phyloP scores from a whole-genome alignment of 2,329 filamentous ascomycete genomes.

The Drechmeria coniospora region DNA sequence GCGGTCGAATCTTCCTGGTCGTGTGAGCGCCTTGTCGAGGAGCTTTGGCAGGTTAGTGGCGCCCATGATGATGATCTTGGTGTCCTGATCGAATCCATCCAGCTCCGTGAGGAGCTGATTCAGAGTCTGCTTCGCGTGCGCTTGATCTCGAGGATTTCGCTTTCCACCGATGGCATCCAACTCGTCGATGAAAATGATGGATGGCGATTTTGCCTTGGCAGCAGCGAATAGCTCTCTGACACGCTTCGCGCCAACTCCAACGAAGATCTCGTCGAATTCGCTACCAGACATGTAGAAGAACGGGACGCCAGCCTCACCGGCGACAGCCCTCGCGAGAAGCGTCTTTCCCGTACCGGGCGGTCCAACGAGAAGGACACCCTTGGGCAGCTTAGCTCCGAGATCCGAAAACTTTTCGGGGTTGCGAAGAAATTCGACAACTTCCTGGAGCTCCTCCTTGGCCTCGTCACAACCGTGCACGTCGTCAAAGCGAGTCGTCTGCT shows the following conservation, averaged over 20 bases:
- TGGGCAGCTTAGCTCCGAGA: constrained; percentile 89
- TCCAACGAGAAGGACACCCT: constrained; percentile 87
- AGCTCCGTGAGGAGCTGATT: constrained; percentile 95
- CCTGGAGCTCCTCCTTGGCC: constrained; percentile 93
- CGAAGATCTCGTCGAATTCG: constrained; percentile 97
- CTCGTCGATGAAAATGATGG: constrained; percentile 93
- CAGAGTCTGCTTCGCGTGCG: constrained; percentile 91
- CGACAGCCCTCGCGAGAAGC: constrained; percentile 83
- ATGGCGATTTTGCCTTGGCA: constrained; percentile 71
- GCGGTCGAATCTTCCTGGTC: constrained; percentile 89
- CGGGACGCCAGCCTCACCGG: constrained; percentile 89
- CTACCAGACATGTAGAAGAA: constrained; percentile 99
- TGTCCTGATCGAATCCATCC: constrained; percentile 91
- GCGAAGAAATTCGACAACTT: constrained; percentile 90
- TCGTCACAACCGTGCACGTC: constrained; percentile 97
- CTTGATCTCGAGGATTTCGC: constrained; percentile 80
- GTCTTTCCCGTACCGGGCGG: constrained; percentile 97
- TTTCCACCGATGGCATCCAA: constrained; percentile 89
- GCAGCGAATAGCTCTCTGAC: constrained; percentile 83
- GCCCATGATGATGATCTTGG: constrained; percentile 86
- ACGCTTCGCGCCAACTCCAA: constrained; percentile 90
- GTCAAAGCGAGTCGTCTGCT: constrained; percentile 78
- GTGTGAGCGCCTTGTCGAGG: constrained; percentile 85
- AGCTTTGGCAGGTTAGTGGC: constrained; percentile 93
- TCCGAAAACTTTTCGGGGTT: constrained; percentile 88